phyloP scores from a whole-genome alignment of 1,139 yeast genomes.

The Zygoascus meyerae region DNA sequence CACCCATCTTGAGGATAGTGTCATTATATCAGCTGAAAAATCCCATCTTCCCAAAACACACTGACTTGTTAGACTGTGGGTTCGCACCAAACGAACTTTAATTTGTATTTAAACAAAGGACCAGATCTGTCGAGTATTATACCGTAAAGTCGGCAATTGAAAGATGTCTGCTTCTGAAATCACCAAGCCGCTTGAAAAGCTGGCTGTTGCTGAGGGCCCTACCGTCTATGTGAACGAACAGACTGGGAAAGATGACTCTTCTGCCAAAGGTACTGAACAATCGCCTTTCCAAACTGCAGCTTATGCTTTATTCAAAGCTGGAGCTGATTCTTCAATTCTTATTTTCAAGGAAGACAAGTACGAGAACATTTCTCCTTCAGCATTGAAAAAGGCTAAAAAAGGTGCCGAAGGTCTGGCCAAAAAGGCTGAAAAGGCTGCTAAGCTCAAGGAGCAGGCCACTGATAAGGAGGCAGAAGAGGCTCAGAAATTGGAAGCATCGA shows the following conservation, averaged over 20 bases:
- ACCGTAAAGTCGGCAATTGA: too few relatives aligned
- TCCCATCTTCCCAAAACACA: too few relatives aligned
- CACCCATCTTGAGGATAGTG: too few relatives aligned
- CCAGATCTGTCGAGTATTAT: too few relatives aligned
- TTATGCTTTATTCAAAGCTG: slow-evolving; percentile 55
- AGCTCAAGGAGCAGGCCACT: slow-evolving; percentile 55
- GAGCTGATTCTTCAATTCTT: slow-evolving; percentile 46
- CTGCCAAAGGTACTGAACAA: slow-evolving; percentile 52
- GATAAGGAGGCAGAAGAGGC: slow-evolving; percentile 60
- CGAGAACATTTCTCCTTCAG: slow-evolving; percentile 82
- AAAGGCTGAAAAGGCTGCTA: slow-evolving; percentile 76
- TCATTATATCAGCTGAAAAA: too few relatives aligned
- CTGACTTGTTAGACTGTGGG: too few relatives aligned
- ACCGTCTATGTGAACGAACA: slow-evolving; percentile 62
- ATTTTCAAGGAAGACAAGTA: slow-evolving; percentile 66
- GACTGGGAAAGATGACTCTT: slow-evolving; percentile 56
- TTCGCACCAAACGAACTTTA: too few relatives aligned
- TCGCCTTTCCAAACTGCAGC: slow-evolving; percentile 80
- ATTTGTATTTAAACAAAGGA: too few relatives aligned
- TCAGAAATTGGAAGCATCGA: slow-evolving; percentile 69
- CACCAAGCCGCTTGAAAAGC: slow-evolving; percentile 8
- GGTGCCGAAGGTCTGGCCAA: slow-evolving; percentile 90
- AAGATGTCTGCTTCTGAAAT: slow-evolving; percentile 1
- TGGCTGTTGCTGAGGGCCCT: slow-evolving; percentile 11
- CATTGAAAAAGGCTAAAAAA: slow-evolving; percentile 92